Percentiles rank a stretch among this genome's conserved stretches.
Conservation (phyloP, 768 basidiomycete genomes). For the Suillus subalutaceus region DNA sequence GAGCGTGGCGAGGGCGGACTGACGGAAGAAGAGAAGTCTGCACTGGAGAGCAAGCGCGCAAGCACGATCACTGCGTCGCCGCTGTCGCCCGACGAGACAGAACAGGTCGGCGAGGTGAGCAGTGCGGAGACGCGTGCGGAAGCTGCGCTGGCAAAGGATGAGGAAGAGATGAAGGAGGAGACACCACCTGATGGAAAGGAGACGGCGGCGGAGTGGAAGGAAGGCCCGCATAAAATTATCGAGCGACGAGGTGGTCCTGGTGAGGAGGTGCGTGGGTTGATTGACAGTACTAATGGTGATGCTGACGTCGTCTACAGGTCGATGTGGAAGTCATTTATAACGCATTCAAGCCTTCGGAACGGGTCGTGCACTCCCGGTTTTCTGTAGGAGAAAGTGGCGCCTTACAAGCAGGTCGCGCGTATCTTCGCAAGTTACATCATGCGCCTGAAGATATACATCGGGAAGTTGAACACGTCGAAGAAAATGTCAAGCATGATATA, state of each 20-base stretch:
- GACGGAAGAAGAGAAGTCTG: constrained; percentile 32
- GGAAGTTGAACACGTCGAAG: constrained; percentile 27
- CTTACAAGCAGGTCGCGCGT: constrained; percentile 13
- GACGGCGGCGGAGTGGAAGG: constrained; percentile 59
- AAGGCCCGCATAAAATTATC: constrained; percentile 67
- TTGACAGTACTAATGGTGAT: constrained; percentile 9
- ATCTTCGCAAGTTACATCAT: constrained; percentile 21
- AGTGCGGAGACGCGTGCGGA: constrained; percentile 15
- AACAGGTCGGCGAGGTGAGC: constrained; percentile 14
- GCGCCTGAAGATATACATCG: constrained; percentile 22
- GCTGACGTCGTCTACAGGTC: constrained; percentile 44
- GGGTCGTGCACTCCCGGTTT: constrained; percentile 9
- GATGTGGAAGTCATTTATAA: constrained; percentile 65
- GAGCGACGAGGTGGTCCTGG: constrained; percentile 62
- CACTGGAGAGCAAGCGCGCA: constrained; percentile 27
- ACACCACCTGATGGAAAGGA: constrained; percentile 49
- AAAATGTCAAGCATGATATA: constrained; percentile 20
- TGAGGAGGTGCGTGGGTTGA: constrained; percentile 57
- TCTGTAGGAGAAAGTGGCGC: constrained; percentile 8
- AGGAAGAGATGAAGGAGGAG: constrained; percentile 36
- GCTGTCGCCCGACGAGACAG: constrained; percentile 13
- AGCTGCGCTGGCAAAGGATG: constrained; percentile 15
- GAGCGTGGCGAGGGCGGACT: constrained; percentile 47
- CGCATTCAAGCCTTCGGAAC: constrained; percentile 28
- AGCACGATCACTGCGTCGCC: constrained; percentile 16